Evolutionary conservation across 495 filamentous ascomycete species (phyloP).

Genomic region (Talaromyces adpressus): DNA sequence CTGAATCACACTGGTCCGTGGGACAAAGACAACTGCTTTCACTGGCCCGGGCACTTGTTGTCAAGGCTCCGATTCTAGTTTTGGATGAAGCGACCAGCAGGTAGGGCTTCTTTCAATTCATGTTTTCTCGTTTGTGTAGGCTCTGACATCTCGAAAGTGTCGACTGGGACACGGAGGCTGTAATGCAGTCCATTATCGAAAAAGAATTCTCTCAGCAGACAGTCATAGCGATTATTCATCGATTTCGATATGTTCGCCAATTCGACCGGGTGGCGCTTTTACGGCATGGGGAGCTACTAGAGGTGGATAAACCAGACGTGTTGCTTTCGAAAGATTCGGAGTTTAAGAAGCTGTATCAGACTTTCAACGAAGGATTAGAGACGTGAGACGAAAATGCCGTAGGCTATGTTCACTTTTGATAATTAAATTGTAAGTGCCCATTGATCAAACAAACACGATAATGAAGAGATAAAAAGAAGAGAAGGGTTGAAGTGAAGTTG

Average conservation of each 20-base stretch:
- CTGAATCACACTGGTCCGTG: slow-evolving; percentile 16
- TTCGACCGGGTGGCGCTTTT: slow-evolving; percentile 35
- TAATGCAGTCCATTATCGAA: slow-evolving; percentile 20
- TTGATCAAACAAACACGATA: not conserved
- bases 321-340: slow-evolving; percentile 16
- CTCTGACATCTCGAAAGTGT: slow-evolving; percentile 10
- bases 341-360: slow-evolving; percentile 8
- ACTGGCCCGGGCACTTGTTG: slow-evolving; percentile 10
- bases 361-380: not conserved
- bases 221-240: slow-evolving; percentile 37
- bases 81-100: slow-evolving; percentile 24
- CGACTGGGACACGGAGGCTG: slow-evolving; percentile 17
- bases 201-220: slow-evolving; percentile 29
- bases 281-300: slow-evolving; percentile 25
- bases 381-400: not conserved
- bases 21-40: slow-evolving; percentile 39
- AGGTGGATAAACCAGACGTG: slow-evolving; percentile 24
- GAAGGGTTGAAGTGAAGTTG: not conserved
- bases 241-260: slow-evolving; percentile 30
- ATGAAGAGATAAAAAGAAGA: not conserved
- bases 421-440: too few species aligned
- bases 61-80: slow-evolving; percentile 15
- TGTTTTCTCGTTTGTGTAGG: not conserved
- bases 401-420: too few species aligned
- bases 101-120: not conserved